Base-by-base conservation (phyloP, 805 yeast species). In the Sugiyamaella marilandica region DNA sequence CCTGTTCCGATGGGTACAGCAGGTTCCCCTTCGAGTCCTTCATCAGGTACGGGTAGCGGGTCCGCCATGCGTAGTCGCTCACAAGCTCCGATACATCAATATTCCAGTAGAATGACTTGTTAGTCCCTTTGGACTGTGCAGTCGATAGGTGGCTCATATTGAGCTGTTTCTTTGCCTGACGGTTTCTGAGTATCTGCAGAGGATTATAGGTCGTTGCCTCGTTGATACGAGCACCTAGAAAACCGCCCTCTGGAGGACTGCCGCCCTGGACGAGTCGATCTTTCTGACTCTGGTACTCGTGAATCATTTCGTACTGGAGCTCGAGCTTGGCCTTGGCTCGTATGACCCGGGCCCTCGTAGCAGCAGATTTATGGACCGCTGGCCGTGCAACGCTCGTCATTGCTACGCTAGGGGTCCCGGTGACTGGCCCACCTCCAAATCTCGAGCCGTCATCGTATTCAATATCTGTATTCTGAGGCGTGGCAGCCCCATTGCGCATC, bases 111-210 rank as follows among this genome's bases (percentile, higher is more conserved):
- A 47, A 48, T 1, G 8, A 18, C n/a, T 39, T 36, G 26, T 35
- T 47, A 1, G 50, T n/a, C 10, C 41, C 31, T 8, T 46, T 53
- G 11, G 35, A 16, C 13, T 5, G 10, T 21, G 3, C 26, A 13
- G 32, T 33, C 26, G 33, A 32, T 2, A 41, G 33, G 41, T 52
- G 46, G 11, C 47, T 45, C 16, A 32, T 19, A 7, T 49, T 41
- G 49, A 52, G 47, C 51, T 44, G 48, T 45, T 33, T 59, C 74
- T 74, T 53, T 18, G 29, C 44, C 2, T 39, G 48, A n/a, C 96
- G 74, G 67, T 88, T 85, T 52, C 97, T 71, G 26, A 89, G 80
- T n/a, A 83, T 77, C 67, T 87, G 96, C 43, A 89, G 70, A 2
- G 96, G 96, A 63, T 89, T 89, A 71, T 83, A 89, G 2, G 53